phyloP scores from a whole-genome alignment of 2,329 filamentous ascomycete genomes.

The Cladophialophora immunda region DNA sequence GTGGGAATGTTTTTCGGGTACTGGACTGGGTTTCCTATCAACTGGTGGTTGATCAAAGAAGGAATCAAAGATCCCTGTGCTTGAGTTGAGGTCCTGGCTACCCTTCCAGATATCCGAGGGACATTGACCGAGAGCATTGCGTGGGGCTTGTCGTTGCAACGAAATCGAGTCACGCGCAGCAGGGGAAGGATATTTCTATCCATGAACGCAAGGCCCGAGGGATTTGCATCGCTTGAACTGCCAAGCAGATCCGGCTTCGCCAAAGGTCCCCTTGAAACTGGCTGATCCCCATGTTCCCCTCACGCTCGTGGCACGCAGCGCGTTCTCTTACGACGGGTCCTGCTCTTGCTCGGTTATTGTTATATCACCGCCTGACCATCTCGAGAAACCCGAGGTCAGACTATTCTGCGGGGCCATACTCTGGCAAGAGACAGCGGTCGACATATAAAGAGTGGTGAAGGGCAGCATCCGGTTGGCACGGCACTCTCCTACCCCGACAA shows the following conservation, averaged over 20 bases:
- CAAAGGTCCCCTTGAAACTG: neutral
- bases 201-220: neutral
- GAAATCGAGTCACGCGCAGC: neutral
- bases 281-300: neutral
- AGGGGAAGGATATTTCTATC: neutral
- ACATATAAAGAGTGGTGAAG: too few relatives aligned
- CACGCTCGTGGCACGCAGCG: neutral
- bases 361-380: neutral
- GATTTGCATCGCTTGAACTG: neutral
- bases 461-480: neutral
- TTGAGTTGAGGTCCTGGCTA: neutral
- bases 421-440: neutral
- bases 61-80: conserved; percentile 41
- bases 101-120: neutral
- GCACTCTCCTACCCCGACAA: conserved; percentile 6
- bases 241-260: neutral
- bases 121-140: neutral
- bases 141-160: neutral
- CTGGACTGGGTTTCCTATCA: conserved; percentile 44
- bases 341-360: neutral
- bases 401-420: conserved; percentile 10
- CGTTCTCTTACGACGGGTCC: neutral
- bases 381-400: neutral
- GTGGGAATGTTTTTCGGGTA: conserved; percentile 44
- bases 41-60: conserved; percentile 43